These are phyloP conservation scores for Marsdenia floribunda DNA, from an alignment of 257 asterid genomes.

Conservation along the genomic window DNA sequence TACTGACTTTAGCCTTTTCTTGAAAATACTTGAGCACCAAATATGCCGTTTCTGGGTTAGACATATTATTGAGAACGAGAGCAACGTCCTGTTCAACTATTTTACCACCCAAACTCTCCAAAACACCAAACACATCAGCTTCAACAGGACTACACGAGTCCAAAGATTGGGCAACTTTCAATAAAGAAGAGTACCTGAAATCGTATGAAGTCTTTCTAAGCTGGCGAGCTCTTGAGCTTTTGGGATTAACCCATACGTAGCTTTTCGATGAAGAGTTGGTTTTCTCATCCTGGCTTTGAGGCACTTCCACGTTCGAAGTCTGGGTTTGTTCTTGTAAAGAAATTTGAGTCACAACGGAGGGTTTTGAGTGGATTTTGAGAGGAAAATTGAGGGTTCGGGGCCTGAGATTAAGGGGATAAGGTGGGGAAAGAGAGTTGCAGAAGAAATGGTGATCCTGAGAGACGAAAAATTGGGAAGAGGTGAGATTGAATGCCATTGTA, in stretches of 20 bases:
- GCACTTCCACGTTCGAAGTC: constrained; percentile 18
- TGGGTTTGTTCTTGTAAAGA: constrained; percentile 36
- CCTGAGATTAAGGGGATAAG: constrained; percentile 29
- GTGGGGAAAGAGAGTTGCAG: constrained; percentile 33
- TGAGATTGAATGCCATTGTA: constrained; percentile 47
- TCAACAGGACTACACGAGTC: constrained; percentile 47
- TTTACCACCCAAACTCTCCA: constrained; percentile 39
- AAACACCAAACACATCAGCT: constrained; percentile 31
- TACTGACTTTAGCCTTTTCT: constrained; percentile 25
- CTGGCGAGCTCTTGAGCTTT: constrained; percentile 54
- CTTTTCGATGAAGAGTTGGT: constrained; percentile 35
- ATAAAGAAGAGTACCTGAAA: constrained; percentile 59
- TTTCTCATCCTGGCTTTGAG: constrained; percentile 29
- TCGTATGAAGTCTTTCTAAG: constrained; percentile 44
- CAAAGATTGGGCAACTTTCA: constrained; percentile 46
- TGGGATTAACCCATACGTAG: constrained; percentile 79
- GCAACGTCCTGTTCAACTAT: constrained; percentile 63
- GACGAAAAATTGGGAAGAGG: constrained; percentile 36
- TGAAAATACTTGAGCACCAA: constrained; percentile 54
- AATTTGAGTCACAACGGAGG: constrained; percentile 17
- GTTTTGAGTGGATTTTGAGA: constrained; percentile 28
- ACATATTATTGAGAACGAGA: constrained; percentile 60
- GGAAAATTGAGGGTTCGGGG: constrained; percentile 26
- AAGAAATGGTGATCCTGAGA: constrained; percentile 34
- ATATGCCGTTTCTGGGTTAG: constrained; percentile 45